A percentile compares a stretch with the other conserved stretches of the same genome.
Conservation (phyloP, 1,139 yeast species). For the Saccharomyces hybrid region DNA sequence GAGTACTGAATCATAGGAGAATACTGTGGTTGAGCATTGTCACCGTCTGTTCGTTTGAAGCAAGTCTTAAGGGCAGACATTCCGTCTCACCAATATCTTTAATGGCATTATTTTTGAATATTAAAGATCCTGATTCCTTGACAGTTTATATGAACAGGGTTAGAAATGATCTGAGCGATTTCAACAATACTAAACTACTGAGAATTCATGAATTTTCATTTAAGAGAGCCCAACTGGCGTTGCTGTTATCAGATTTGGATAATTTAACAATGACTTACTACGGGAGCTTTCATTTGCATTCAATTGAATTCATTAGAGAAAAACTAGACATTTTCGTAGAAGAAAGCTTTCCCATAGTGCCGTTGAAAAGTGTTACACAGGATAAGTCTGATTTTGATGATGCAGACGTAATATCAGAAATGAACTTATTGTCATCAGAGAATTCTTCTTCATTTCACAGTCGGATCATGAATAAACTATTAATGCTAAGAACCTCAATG, state of each 20-base stretch:
- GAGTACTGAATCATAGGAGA: constrained; percentile 25
- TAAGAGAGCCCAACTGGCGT: constrained; percentile 21
- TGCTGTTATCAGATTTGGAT: constrained; percentile 21
- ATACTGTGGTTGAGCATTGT: constrained; percentile 25
- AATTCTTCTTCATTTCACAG: constrained; percentile 12
- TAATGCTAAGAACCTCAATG: constrained; percentile 17
- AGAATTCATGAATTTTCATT: constrained; percentile 20
- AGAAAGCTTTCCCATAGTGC: constrained; percentile 15
- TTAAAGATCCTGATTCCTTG: constrained; percentile 13
- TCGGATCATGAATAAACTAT: constrained; percentile 12
- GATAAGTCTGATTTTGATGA: constrained; percentile 1
- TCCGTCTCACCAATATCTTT: constrained; percentile 15
- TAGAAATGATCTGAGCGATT: constrained; percentile 14
- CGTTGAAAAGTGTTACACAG: constrained; percentile 6
- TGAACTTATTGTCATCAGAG: constrained; percentile 7
- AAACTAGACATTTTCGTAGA: constrained; percentile 11
- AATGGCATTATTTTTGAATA: constrained; percentile 17
- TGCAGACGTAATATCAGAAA: neutral
- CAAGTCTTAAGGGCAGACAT: constrained; percentile 25
- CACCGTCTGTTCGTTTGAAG: constrained; percentile 22
- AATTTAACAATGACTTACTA: constrained; percentile 21
- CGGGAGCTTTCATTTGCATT: constrained; percentile 16
- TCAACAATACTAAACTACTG: constrained; percentile 6
- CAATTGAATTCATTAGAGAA: constrained; percentile 12
- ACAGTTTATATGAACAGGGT: constrained; percentile 20